A percentile compares a stretch with the other conserved stretches of the same genome.
Evolutionary conservation across 768 basidiomycete genomes (phyloP).

Genomic region (Paxillus ammoniavirescens): DNA sequence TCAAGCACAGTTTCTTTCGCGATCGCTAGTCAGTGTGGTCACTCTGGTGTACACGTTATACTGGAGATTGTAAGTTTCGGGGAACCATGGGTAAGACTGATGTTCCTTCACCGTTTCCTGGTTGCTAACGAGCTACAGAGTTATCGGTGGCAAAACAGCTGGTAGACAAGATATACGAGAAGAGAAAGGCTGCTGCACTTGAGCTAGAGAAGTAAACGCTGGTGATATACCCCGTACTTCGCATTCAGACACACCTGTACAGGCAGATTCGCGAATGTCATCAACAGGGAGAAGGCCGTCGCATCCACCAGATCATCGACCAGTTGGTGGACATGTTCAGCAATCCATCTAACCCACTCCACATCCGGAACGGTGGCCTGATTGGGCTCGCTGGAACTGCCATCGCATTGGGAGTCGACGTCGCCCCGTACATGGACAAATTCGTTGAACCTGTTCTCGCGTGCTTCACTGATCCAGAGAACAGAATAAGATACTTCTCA

Average conservation of each 20-base stretch:
- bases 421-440: constrained; percentile 91
- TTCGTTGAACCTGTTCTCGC: constrained; percentile 86
- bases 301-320: constrained; percentile 86
- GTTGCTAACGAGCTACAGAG: constrained; percentile 42
- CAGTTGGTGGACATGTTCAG: constrained; percentile 95
- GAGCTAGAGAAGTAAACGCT: constrained; percentile 84
- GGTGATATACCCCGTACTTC: neutral
- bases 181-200: constrained; percentile 91
- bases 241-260: constrained; percentile 14
- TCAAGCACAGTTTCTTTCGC: too few relatives aligned
- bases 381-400: constrained; percentile 96
- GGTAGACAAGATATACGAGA: constrained; percentile 94
- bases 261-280: constrained; percentile 88
- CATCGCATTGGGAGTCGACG: constrained; percentile 93
- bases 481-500: constrained; percentile 94
- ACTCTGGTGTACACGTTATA: too few relatives aligned
- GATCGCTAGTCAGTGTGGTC: too few relatives aligned
- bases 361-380: constrained; percentile 90
- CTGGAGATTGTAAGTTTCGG: too few relatives aligned
- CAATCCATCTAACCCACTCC: constrained; percentile 76
- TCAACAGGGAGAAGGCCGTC: constrained; percentile 73
- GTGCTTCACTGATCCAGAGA: constrained; percentile 93
- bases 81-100: constrained; percentile 18
- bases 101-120: neutral
- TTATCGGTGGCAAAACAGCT: constrained; percentile 75